phyloP scores from a whole-genome alignment of 257 asterid species.

The Nicotiana paniculata region DNA sequence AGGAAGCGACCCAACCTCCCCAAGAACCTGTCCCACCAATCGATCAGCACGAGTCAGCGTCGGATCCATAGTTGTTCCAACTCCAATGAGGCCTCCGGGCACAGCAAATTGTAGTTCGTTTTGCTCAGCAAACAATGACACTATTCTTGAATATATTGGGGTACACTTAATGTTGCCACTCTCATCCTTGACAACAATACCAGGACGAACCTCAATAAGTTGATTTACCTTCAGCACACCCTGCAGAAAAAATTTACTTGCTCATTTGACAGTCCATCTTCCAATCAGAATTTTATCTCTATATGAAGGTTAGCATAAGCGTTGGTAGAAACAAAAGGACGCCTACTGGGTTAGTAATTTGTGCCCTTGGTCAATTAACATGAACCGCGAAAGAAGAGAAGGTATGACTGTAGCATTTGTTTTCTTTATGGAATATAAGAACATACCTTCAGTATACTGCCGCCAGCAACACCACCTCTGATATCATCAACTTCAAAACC shows the following conservation, averaged over 20 bases:
- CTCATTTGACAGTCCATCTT: neutral
- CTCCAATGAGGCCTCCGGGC: constrained; percentile 99
- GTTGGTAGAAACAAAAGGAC: neutral
- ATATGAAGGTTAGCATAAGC: neutral
- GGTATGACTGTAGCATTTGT: neutral
- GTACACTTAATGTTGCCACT: constrained; percentile 82
- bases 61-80: constrained; percentile 98
- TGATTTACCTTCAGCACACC: constrained; percentile 94
- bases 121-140: constrained; percentile 87
- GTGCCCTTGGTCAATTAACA: neutral
- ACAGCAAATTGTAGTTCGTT: constrained; percentile 95
- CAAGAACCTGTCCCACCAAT: constrained; percentile 97
- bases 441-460: constrained; percentile 87
- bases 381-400: neutral
- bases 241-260: constrained; percentile 33
- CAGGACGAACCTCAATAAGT: constrained; percentile 93
- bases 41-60: constrained; percentile 98
- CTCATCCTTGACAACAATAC: constrained; percentile 90
- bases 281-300: neutral
- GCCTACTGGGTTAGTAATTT: neutral
- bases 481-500: constrained; percentile 97
- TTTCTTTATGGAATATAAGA: neutral
- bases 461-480: constrained; percentile 98
- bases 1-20: constrained; percentile 96
- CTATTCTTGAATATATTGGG: constrained; percentile 90